phyloP scores from a whole-genome alignment of 345 rosid genomes.

The Lagerstroemia speciosa region DNA sequence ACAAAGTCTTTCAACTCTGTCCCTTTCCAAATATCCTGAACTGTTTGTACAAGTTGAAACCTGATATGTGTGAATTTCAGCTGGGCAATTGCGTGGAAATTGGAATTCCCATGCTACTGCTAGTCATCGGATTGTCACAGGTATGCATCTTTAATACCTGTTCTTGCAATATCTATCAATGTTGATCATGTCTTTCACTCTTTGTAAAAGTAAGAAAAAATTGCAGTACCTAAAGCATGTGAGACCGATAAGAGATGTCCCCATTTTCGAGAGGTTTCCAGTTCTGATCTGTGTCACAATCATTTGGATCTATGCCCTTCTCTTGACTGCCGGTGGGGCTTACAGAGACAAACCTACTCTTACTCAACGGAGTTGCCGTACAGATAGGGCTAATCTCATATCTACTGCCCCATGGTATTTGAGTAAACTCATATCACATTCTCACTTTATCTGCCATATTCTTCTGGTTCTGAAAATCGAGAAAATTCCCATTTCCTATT shows the following conservation, averaged over 20 bases:
- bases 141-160: conserved; percentile 26
- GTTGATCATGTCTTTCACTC: conserved; percentile 3
- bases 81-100: conserved; percentile 91
- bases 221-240: conserved; percentile 83
- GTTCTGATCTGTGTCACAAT: conserved; percentile 58
- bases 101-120: conserved; percentile 83
- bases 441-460: not conserved
- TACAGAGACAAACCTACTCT: conserved; percentile 42
- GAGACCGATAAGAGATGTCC: conserved; percentile 40
- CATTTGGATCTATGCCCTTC: conserved; percentile 77
- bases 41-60: not conserved
- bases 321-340: conserved; percentile 86
- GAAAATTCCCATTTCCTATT: not conserved
- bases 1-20: not conserved
- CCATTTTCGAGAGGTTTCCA: conserved; percentile 74
- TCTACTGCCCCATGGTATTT: conserved; percentile 89
- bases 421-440: conserved; percentile 4
- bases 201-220: not conserved
- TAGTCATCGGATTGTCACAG: conserved; percentile 65
- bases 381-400: conserved; percentile 67
- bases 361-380: conserved; percentile 80
- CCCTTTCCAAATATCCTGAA: not conserved
- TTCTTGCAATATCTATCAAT: not conserved
- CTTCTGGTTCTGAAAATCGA: conserved; percentile 3
- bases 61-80: conserved; percentile 23